Base-by-base conservation (phyloP, 768 basidiomycete genomes). In the Cystobasidium tubakii region DNA sequence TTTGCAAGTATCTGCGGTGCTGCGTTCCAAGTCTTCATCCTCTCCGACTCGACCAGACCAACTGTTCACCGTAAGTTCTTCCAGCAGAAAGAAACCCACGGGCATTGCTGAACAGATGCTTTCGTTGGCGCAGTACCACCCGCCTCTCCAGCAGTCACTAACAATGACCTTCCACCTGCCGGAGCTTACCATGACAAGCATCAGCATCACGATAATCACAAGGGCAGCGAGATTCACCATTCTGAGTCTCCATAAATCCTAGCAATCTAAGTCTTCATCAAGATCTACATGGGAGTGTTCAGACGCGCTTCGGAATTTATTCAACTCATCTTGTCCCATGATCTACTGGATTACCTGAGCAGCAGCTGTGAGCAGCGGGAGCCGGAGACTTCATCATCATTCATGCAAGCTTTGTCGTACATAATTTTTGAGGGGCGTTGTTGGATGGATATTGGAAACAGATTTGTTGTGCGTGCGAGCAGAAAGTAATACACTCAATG, bases 21-120 rank as follows among this genome's bases (percentile, higher is more conserved):
- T 19, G 27, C 1, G 15, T 57, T 77, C 66, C 77, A 77, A 25
- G 69, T 63, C 9, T 55, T 75, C 34, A 63, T 77, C 71, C 63
- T 77, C 2, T 62, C 69, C 12, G 70, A 73, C 72, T 67, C 66
- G 3, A 67, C 39, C 44, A 67, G 66, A 29, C 66, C 66, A 17
- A 15, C 39, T 4, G 34, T 65, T 15, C 63, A 65, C 25, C 27
- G 63, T 65, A 6, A 65, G 63, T 65, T 7, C 7, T 15, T 15
- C 27, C 57, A 27, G 6, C 57, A 6, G 57, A 3, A 31, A 21
- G 33, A 29, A 12, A 2, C 23, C 29, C 15, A 60, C 9, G 25
- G 4, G 6, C 27, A 29, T 27, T n/a, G 6, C 57, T 60, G 23
- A 25, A 2, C 39, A 12, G 23, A 19, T n/a, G 3, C 19, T 10